Conservation (phyloP, 2,329 filamentous ascomycete species). For the Rhynchosporium agropyri region DNA sequence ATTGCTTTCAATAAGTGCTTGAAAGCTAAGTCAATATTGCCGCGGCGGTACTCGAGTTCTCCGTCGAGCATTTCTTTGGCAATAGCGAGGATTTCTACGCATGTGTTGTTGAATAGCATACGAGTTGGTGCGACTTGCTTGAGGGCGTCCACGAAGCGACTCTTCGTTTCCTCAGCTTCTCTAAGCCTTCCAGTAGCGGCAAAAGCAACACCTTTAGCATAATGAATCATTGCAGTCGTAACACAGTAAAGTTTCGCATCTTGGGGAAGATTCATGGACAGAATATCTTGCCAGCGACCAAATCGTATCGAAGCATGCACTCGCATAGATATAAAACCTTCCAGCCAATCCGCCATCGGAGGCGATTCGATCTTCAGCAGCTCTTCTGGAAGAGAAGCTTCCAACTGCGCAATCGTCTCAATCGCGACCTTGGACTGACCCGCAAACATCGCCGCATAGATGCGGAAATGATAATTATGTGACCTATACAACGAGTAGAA, state of each 20-base stretch:
- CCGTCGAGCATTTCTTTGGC: conserved; percentile 69
- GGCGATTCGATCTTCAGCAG: conserved; percentile 66
- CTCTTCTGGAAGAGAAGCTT: conserved; percentile 63
- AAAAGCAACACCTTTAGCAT: conserved; percentile 68
- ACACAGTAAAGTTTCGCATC: conserved; percentile 67
- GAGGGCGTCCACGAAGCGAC: conserved; percentile 54
- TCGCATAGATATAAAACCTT: conserved; percentile 68
- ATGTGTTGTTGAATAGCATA: conserved; percentile 70
- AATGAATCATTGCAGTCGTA: conserved; percentile 69
- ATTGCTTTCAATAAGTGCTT: conserved; percentile 59
- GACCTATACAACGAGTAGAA: conserved; percentile 79
- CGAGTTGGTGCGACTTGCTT: conserved; percentile 58
- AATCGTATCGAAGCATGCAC: conserved; percentile 74
- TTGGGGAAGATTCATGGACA: conserved; percentile 56
- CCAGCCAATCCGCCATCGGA: conserved; percentile 79
- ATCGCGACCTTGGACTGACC: conserved; percentile 65
- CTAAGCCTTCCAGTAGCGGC: conserved; percentile 59
- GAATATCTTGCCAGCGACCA: conserved; percentile 70
- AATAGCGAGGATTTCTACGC: conserved; percentile 63
- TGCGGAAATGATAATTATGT: conserved; percentile 74
- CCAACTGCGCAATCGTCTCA: conserved; percentile 60
- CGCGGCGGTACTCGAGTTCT: conserved; percentile 70
- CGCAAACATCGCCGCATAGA: conserved; percentile 79
- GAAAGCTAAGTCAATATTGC: conserved; percentile 62
- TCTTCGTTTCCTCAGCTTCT: conserved; percentile 56